phyloP scores from a whole-genome alignment of 2,329 filamentous ascomycete species.

The Penicillium sp. region DNA sequence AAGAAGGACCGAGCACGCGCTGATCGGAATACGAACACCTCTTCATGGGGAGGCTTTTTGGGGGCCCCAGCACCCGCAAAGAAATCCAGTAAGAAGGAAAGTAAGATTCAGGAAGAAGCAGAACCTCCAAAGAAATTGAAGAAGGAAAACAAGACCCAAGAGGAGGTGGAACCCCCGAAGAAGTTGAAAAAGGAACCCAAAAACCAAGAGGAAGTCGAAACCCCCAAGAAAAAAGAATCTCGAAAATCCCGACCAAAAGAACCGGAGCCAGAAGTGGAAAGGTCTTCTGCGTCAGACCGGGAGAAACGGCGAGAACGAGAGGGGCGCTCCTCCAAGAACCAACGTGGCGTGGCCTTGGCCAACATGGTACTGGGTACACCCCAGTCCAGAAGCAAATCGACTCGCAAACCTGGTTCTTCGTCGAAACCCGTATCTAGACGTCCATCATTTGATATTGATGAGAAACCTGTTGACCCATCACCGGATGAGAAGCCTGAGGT shows the following conservation, averaged over 20 bases:
- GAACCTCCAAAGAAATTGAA: constrained; percentile 51
- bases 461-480: constrained; percentile 62
- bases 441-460: constrained; percentile 64
- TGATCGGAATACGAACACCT: constrained; percentile 64
- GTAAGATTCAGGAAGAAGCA: constrained; percentile 35
- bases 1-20: constrained; percentile 78
- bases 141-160: constrained; percentile 39
- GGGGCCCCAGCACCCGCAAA: constrained; percentile 54
- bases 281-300: constrained; percentile 73
- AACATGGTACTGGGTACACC: constrained; percentile 67
- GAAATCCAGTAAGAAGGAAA: constrained; percentile 53
- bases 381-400: constrained; percentile 64
- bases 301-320: constrained; percentile 52
- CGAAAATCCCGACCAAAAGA: constrained; percentile 60
- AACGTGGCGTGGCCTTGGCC: constrained; percentile 60
- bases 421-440: constrained; percentile 61
- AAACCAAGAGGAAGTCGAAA: constrained; percentile 36
- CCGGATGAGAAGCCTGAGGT: constrained; percentile 67
- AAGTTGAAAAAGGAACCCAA: constrained; percentile 51
- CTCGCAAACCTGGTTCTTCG: constrained; percentile 60
- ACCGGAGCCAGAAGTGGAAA: constrained; percentile 57
- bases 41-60: constrained; percentile 81
- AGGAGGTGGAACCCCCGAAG: constrained; percentile 41
- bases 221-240: constrained; percentile 33
- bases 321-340: constrained; percentile 54